A percentile compares a stretch with the other conserved stretches of the same genome.
Conservation (phyloP, 495 filamentous ascomycete species). For the Xylaria castorea region DNA sequence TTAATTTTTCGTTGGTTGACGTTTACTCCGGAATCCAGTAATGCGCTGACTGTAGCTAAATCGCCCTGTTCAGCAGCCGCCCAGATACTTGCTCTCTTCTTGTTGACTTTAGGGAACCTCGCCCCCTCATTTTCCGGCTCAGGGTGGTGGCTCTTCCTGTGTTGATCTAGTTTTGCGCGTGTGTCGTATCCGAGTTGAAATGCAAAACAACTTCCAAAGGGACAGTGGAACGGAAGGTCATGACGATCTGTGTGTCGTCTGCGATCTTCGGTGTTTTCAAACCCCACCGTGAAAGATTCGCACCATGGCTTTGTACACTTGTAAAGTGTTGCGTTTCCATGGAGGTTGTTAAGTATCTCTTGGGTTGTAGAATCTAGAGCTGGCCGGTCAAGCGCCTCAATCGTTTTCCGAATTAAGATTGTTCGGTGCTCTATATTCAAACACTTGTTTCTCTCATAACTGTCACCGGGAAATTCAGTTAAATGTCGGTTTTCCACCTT, state of each 20-base stretch:
- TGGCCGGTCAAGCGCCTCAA: not conserved
- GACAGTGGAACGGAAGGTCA: conserved; percentile 7
- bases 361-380: not conserved
- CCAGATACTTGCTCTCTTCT: not conserved
- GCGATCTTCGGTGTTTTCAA: conserved; percentile 5
- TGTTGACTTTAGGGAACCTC: not conserved
- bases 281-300: conserved; percentile 3
- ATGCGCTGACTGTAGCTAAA: not conserved
- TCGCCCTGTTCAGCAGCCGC: not conserved
- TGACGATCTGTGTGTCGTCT: conserved; percentile 4
- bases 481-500: no score
- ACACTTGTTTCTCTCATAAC: not conserved
- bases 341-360: not conserved
- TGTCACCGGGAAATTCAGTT: not conserved
- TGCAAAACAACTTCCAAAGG: not conserved
- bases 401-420: not conserved
- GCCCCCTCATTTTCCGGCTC: not conserved
- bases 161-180: not conserved
- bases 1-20: not conserved
- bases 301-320: conserved; percentile 16
- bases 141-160: not conserved
- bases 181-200: conserved; percentile 16
- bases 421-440: conserved; percentile 12
- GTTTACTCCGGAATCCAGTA: not conserved
- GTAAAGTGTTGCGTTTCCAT: not conserved